Evolutionary conservation across 768 basidiomycete genomes (phyloP).

Genomic region (Lentinula detonsa): DNA sequence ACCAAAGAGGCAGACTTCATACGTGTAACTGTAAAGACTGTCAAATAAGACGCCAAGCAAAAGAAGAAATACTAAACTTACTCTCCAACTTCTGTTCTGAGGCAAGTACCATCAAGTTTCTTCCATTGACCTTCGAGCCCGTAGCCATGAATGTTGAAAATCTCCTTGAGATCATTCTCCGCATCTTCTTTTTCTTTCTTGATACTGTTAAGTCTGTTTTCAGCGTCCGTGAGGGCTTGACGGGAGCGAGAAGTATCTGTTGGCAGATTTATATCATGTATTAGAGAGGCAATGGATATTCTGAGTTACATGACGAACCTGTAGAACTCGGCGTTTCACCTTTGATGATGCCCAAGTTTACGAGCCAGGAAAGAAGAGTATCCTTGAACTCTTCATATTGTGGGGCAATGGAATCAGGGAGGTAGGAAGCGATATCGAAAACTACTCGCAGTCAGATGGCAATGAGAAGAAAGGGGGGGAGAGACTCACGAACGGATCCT

Average conservation of each 20-base stretch:
- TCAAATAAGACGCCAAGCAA: background rate
- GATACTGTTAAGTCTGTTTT: slow-evolving; percentile 48
- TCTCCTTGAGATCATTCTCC: slow-evolving; percentile 51
- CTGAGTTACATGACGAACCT: slow-evolving; percentile 22
- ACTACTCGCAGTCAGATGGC: slow-evolving; percentile 38
- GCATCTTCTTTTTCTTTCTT: slow-evolving; percentile 49
- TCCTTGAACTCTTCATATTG: slow-evolving; percentile 66
- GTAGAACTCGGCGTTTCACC: slow-evolving; percentile 28
- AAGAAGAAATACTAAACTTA: slow-evolving; percentile 36
- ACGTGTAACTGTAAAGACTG: slow-evolving; percentile 64
- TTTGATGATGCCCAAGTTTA: slow-evolving; percentile 54
- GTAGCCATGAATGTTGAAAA: slow-evolving; percentile 63
- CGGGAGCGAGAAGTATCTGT: slow-evolving; percentile 59
- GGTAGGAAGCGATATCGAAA: slow-evolving; percentile 72
- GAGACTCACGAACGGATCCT: slow-evolving; percentile 49
- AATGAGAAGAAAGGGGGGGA: background rate
- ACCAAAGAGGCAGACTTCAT: slow-evolving; percentile 89
- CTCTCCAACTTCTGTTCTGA: slow-evolving; percentile 86
- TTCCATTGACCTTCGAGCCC: slow-evolving; percentile 91
- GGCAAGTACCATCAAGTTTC: slow-evolving; percentile 79
- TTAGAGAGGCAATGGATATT: background rate
- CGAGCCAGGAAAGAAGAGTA: slow-evolving; percentile 54
- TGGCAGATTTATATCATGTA: background rate
- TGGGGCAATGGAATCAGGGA: slow-evolving; percentile 77
- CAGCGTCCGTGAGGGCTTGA: slow-evolving; percentile 56